Evolutionary conservation across 225 moss, liverwort and hornwort species (phyloP), one percentile per base, ranked within the genome.

Genomic region (Bryum argenteum): DNA sequence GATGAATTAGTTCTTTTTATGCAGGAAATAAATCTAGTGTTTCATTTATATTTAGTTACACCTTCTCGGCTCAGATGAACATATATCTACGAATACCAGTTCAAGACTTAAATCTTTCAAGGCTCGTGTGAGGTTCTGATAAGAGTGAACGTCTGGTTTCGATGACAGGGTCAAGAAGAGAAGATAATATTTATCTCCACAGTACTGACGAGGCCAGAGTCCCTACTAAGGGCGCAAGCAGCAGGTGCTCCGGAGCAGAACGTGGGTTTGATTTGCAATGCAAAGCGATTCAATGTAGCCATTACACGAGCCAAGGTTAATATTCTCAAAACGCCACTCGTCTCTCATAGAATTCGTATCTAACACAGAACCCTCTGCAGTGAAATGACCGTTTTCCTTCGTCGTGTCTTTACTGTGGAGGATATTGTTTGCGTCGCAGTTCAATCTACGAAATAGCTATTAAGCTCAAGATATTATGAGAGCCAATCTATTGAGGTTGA

Each of bases 211-310:
- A 77, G 82, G 20, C 87, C 84, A 15, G 87, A 87, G 9, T 82
- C 89, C 23, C 59, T 84, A 21, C 76, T 58, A 59, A 67, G 65
- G 69, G 78, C 76, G 26, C 67, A 77, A 70, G 68, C 76, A 59
- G 80, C 73, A 20, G 74, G 74, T 52, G 86, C 77, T 51, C 73
- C 76, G 26, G 76, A 83, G 65, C 72, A 78, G 40, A 76, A 76
- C 44, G 76, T 90, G 50, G 89, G 89, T 15, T 90, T 90, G 50
- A 40, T 90, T 10, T 76, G 87, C 66, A 90, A 90, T 75, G 87
- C 87, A 22, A 90, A 90, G 75, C 84, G 87, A 19, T 85, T 87
- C 66, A 90, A 85, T 70, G 87, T 90, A 54, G 89, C 89, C n/a
- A 90, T 90, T 39, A 90, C 89, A 50, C 87, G 87, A 65, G 89